phyloP scores from a whole-genome alignment of 2,329 filamentous ascomycete genomes.

The Botrytis porri region DNA sequence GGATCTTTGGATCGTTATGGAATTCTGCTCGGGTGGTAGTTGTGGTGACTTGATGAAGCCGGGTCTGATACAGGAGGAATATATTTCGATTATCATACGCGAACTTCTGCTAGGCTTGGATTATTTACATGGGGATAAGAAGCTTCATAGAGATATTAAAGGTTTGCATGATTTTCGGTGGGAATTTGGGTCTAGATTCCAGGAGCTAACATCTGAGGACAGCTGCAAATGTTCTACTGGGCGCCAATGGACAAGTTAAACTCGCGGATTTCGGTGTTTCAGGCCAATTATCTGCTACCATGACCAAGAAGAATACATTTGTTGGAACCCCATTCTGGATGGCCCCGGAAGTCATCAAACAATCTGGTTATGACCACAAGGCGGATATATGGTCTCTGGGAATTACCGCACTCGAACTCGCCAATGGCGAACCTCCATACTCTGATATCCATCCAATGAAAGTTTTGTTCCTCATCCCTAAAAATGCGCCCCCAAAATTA shows the following conservation, averaged over 20 bases:
- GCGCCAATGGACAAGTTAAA: slow-evolving; percentile 91
- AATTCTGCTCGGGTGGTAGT: slow-evolving; percentile 95
- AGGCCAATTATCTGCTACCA: slow-evolving; percentile 91
- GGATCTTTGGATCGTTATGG: slow-evolving; percentile 99
- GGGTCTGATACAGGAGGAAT: slow-evolving; percentile 85
- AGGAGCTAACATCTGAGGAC: slow-evolving; percentile 20
- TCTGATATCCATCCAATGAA: slow-evolving; percentile 99
- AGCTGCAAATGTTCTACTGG: slow-evolving; percentile 91
- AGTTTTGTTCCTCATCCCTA: slow-evolving; percentile 92
- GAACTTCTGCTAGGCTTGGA: slow-evolving; percentile 88
- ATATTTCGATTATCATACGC: slow-evolving; percentile 91
- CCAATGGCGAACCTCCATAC: slow-evolving; percentile 89
- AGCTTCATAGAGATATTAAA: slow-evolving; percentile 95
- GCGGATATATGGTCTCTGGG: slow-evolving; percentile 97
- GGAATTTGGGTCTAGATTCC: neutral
- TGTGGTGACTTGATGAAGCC: slow-evolving; percentile 96
- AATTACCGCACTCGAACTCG: slow-evolving; percentile 89
- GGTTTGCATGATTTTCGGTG: slow-evolving; percentile 48
- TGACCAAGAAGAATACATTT: slow-evolving; percentile 99
- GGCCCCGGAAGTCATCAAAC: slow-evolving; percentile 98
- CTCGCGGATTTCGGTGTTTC: slow-evolving; percentile 96
- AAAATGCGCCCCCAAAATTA: slow-evolving; percentile 81
- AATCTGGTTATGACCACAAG: slow-evolving; percentile 96
- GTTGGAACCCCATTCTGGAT: slow-evolving; percentile 99
- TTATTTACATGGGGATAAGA: slow-evolving; percentile 92